Evolutionary conservation across 805 yeast genomes (phyloP).

Genomic region (Monosporozyma servazzii): DNA sequence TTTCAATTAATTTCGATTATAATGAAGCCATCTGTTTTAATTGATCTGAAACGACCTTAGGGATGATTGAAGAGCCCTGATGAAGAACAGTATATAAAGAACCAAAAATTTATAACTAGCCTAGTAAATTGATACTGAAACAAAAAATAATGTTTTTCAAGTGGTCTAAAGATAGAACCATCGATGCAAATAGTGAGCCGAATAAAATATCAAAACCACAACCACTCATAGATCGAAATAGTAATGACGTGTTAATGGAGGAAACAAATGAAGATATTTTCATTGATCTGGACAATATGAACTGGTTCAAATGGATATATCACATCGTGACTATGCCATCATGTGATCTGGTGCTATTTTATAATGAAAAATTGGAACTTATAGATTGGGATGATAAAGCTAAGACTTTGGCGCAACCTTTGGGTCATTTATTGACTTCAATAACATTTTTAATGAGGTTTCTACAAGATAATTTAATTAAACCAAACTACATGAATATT

Average conservation of each 20-base stretch:
- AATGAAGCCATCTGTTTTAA: neutral
- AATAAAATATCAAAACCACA: neutral
- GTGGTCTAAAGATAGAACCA: neutral
- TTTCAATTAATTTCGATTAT: neutral
- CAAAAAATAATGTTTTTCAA: neutral
- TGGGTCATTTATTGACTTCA: slow-evolving; percentile 18
- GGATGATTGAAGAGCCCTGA: neutral
- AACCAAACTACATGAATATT: slow-evolving; percentile 18
- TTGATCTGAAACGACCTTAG: neutral
- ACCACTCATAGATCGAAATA: neutral
- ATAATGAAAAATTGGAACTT: slow-evolving; percentile 18
- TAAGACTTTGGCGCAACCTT: slow-evolving; percentile 16
- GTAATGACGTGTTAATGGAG: neutral
- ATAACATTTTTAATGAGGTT: slow-evolving; percentile 17
- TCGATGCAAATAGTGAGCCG: neutral
- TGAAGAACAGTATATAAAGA: neutral
- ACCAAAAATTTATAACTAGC: neutral
- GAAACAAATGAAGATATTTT: slow-evolving; percentile 4
- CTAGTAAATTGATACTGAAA: neutral
- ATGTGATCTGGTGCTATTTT: slow-evolving; percentile 15
- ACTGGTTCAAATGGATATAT: slow-evolving; percentile 6
- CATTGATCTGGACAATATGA: slow-evolving; percentile 1
- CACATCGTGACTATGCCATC: slow-evolving; percentile 8
- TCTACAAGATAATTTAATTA: slow-evolving; percentile 24
- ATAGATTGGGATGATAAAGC: slow-evolving; percentile 28